Evolutionary conservation across 2,329 filamentous ascomycete species (phyloP), one percentile per base, ranked within the genome.

Genomic region (Aspergillus pseudoterreus): DNA sequence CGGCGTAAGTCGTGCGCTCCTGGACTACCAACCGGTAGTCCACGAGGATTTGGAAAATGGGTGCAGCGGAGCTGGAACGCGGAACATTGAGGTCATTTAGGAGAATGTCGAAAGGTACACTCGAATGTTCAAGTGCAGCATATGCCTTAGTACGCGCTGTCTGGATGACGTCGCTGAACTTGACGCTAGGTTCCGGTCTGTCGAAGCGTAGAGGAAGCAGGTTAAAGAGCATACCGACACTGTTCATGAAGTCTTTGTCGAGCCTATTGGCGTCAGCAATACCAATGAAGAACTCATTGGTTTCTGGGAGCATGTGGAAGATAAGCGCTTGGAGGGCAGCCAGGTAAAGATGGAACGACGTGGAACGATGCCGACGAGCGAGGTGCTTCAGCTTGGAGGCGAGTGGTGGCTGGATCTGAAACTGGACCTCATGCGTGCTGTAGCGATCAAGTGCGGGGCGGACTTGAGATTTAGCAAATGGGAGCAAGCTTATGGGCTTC

Each of bases 211-310:
- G 45, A 2, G 79, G 73, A 1, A 82, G 62, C 0, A 81, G 59
- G 51, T 82, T 81, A 4, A 81, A 53, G 43, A 76, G 77, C 43
- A 72, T 62, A 2, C 80, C 80, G 1, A 82, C 58, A 4, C 61
- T 78, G 2, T 57, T 50, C 10, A 62, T 52, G 3, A 68, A 50
- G 2, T 65, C 53, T 11, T 51, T 51, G 2, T 77, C 71, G 0
- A 50, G 58, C 4, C 73, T 60, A 47, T 72, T 73, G 1, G 74
- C 74, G 58, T 81, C 77, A 0, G 70, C 71, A 8, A 80, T 67
- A 6, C 78, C 79, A 47, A 82, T 77, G 45, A 63, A 64, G 43
- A 80, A 50, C 17, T 76, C 69, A 3, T 72, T 65, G 2, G 68
- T 45, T 12, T 68, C 64, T 0, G 78, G 62, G n/a, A 78, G 47